Base-by-base conservation (phyloP, 2,329 filamentous ascomycete genomes). In the Scytalidium sp. region DNA sequence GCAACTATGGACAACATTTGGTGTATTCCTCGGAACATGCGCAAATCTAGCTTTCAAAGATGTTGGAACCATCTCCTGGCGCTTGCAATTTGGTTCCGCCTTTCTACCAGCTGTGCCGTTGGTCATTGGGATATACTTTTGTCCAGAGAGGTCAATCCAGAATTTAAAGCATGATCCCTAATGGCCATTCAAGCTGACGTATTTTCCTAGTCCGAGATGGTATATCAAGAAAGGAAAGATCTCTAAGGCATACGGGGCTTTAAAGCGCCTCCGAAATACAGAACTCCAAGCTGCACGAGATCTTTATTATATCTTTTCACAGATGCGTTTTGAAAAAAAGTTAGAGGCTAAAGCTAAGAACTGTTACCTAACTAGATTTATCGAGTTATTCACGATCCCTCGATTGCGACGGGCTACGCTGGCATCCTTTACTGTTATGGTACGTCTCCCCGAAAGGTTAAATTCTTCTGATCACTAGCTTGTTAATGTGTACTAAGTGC, bases 381-480 rank as follows among this genome's bases (percentile, higher is more conserved):
- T 75, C 41, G 79, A 88, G 62, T 72, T 84, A 3, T 85, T 88
- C 60, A 86, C 81, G 9, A 76, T 88, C 46, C 83, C 85, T 2
- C 79, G 86, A 29, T 72, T 87, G 4, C 79, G 84, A 10, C 78
- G 84, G 25, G 90, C 90, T 2, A 91, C 84, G 4, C 74, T 88
- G 19, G 46, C 83, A 85, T 2, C 79, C 85, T 88, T 88, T 2
- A 85, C 88, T 0, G 87, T 84, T 56, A 83, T 83, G 1, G 88
- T 93, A 58, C 94, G 95, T 89, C 83, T 57, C 3, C 88, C 0
- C n/a, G n/a, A n/a, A n/a, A n/a, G n/a, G n/a, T n/a, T 87, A 83
- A 54, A 82, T 82, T 1, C 87, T 92, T 59, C 94, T 94, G 88
- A 82, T 52, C n/a, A n/a, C n/a, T n/a, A n/a, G n/a, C n/a, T n/a